These are phyloP conservation scores for Fusarium newnesense DNA, from an alignment of 2,329 filamentous ascomycete species.

Conservation along the genomic window DNA sequence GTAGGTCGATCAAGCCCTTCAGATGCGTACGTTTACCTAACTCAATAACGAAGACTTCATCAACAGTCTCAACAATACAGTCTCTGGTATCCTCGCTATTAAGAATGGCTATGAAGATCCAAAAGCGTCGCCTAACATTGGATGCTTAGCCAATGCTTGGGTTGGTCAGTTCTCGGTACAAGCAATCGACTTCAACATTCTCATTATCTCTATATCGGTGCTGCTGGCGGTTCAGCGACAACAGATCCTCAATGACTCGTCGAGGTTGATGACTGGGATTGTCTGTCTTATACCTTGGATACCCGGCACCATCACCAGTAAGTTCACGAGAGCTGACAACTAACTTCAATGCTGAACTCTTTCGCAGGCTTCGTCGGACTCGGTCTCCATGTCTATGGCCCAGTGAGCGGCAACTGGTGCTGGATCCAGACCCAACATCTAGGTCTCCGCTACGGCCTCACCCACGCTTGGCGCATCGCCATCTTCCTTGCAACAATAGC, in stretches of 20 bases:
- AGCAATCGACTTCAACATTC: neutral
- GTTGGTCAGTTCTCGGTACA: constrained; percentile 1
- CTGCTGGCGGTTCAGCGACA: neutral
- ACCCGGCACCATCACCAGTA: neutral
- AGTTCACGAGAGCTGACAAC: neutral
- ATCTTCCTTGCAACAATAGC: neutral
- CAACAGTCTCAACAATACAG: neutral
- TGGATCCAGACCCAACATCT: neutral
- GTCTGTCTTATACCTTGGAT: neutral
- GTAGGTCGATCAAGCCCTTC: neutral
- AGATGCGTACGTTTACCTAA: neutral
- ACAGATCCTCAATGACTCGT: neutral
- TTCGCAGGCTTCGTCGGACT: neutral
- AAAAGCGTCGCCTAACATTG: neutral
- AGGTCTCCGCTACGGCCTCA: neutral
- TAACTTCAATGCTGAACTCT: neutral
- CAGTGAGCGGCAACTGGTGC: neutral
- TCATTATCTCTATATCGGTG: neutral
- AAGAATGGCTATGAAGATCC: neutral
- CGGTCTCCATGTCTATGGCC: neutral
- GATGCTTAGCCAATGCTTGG: neutral
- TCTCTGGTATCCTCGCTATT: neutral
- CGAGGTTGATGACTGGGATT: neutral
- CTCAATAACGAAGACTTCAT: neutral
- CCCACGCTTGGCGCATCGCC: neutral